Evolutionary conservation across 371 early-diverging fungal species (phyloP).

Genomic region (Neoconidiobolus thromboides): DNA sequence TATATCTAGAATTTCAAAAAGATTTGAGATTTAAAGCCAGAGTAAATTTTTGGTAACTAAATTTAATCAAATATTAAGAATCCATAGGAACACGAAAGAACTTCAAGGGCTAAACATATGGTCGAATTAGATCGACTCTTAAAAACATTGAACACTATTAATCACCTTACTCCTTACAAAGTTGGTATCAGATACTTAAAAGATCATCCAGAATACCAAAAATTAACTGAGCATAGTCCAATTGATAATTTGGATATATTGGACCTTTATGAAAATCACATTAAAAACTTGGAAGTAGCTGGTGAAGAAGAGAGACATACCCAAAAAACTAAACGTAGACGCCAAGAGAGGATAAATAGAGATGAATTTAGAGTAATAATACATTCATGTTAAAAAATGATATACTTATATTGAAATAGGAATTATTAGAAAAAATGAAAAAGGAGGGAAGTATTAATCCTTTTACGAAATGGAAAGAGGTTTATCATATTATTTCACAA

Average conservation of each 20-base stretch:
- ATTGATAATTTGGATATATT: slow-evolving; percentile 67
- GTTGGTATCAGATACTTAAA: slow-evolving; percentile 32
- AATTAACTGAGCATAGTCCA: slow-evolving; percentile 31
- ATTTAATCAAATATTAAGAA: neutral
- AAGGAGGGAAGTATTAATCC: neutral
- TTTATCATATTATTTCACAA: slow-evolving; percentile 49
- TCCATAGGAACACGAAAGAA: slow-evolving; percentile 31
- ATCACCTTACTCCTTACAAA: slow-evolving; percentile 41
- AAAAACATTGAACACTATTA: slow-evolving; percentile 36
- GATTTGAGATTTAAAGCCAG: slow-evolving; percentile 21
- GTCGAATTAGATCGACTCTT: slow-evolving; percentile 33
- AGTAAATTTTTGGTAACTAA: slow-evolving; percentile 8
- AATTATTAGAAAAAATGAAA: slow-evolving; percentile 39
- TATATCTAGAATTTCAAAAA: slow-evolving; percentile 11
- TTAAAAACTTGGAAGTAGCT: slow-evolving; percentile 37
- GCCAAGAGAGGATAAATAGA: slow-evolving; percentile 47
- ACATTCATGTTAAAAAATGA: slow-evolving; percentile 18
- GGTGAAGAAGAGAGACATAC: slow-evolving; percentile 21
- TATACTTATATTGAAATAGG: slow-evolving; percentile 26
- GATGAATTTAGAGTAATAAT: slow-evolving; percentile 30
- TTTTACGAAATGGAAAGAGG: slow-evolving; percentile 48
- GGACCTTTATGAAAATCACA: slow-evolving; percentile 58
- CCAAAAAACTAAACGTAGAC: slow-evolving; percentile 17
- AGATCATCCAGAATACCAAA: slow-evolving; percentile 23
- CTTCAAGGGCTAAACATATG: slow-evolving; percentile 37